Conservation (phyloP, 768 basidiomycete genomes). For the Amanita pseudoporphyria region DNA sequence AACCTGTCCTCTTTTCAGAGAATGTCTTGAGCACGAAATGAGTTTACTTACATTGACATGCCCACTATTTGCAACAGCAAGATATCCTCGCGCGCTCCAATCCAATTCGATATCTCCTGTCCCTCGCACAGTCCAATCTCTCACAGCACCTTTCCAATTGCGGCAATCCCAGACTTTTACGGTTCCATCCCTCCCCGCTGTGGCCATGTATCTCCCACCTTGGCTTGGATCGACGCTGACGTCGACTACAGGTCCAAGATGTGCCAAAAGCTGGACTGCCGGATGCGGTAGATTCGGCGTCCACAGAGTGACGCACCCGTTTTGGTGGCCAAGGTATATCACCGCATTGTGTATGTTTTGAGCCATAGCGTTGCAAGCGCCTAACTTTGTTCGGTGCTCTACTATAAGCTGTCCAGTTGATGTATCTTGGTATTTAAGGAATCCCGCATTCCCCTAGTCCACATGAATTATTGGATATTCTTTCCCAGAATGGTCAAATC, state of each 20-base stretch:
- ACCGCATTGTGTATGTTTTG: conserved; percentile 94
- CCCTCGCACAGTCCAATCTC: conserved; percentile 66
- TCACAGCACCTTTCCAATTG: conserved; percentile 86
- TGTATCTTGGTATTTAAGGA: conserved; percentile 94
- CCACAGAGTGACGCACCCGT: conserved; percentile 94
- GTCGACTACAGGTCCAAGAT: conserved; percentile 77
- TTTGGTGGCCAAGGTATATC: conserved; percentile 89
- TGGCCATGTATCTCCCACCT: conserved; percentile 87
- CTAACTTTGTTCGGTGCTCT: conserved; percentile 86
- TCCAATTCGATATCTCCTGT: conserved; percentile 55
- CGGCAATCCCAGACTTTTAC: conserved; percentile 97
- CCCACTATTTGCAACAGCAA: conserved; percentile 78
- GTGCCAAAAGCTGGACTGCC: conserved; percentile 86
- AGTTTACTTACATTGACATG: conserved; percentile 62
- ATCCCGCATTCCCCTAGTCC: conserved; percentile 73
- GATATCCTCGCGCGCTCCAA: conserved; percentile 79
- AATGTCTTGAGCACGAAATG: neutral
- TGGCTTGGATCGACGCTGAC: conserved; percentile 78
- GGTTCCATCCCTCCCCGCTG: conserved; percentile 74
- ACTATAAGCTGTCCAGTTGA: conserved; percentile 83
- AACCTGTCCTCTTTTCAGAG: conserved; percentile 32
- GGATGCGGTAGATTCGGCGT: conserved; percentile 91
- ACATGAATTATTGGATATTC: neutral
- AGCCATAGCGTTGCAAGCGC: conserved; percentile 74
- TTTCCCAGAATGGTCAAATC: neutral